Percentiles rank a stretch among this genome's conserved stretches.
phyloP scores from a whole-genome alignment of 2,329 filamentous ascomycete genomes.

The Monosporascus sp. region DNA sequence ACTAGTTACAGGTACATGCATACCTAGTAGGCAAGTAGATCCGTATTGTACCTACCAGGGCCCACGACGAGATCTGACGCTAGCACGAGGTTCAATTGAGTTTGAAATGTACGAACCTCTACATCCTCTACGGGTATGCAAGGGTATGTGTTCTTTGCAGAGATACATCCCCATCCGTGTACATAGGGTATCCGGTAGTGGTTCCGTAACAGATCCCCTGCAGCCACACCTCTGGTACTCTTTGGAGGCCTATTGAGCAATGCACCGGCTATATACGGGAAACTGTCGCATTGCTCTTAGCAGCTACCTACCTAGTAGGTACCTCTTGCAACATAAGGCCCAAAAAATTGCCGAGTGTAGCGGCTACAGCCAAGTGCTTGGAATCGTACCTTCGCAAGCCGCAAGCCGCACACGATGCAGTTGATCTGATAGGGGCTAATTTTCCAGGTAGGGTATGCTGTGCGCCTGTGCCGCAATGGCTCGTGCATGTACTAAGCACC shows the following conservation, averaged over 20 bases:
- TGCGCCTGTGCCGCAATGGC: not conserved
- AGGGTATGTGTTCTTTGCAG: no score
- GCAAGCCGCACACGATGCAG: not conserved
- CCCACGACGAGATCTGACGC: no score
- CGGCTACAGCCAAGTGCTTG: not conserved
- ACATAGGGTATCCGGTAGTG: no score
- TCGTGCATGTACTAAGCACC: not conserved
- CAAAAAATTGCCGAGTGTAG: not conserved
- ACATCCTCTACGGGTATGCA: no score
- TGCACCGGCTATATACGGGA: not conserved
- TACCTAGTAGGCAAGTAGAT: not conserved
- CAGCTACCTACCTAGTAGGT: no score
- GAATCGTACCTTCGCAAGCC: not conserved
- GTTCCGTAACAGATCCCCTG: not conserved
- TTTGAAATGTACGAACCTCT: no score
- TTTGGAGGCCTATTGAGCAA: not conserved
- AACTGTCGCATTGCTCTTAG: not conserved
- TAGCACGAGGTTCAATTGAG: no score
- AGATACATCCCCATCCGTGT: no score
- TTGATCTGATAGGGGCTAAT: not conserved
- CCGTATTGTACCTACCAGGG: not conserved
- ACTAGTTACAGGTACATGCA: not conserved
- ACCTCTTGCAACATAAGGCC: no score
- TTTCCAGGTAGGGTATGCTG: not conserved
- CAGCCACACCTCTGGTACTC: not conserved